phyloP scores from a whole-genome alignment of 805 yeast genomes.

The Yarrowia alimentaria region DNA sequence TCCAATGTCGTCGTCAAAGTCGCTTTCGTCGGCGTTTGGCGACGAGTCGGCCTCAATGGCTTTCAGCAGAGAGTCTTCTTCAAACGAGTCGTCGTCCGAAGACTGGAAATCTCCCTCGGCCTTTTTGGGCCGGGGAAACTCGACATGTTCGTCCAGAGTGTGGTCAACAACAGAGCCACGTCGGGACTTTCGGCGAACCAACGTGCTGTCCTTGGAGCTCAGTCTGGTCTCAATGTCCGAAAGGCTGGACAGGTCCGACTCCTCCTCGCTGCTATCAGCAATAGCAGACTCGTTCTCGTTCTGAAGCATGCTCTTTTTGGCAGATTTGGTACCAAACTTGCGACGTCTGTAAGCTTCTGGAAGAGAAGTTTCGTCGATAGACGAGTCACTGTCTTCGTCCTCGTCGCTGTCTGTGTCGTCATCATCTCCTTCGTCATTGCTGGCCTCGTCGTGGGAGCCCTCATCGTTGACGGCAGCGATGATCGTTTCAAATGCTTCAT shows the following conservation, averaged over 20 bases:
- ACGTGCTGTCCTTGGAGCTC: conserved; percentile 2
- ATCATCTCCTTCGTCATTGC: neutral
- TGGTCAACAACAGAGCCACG: conserved; percentile 25
- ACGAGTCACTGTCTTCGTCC: conserved; percentile 17
- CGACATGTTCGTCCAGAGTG: conserved; percentile 24
- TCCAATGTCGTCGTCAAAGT: conserved; percentile 31
- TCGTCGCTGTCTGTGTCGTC: conserved; percentile 7
- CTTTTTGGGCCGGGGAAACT: conserved; percentile 10
- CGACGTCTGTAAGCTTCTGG: conserved; percentile 27
- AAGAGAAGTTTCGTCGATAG: conserved; percentile 21
- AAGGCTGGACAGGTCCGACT: conserved; percentile 9
- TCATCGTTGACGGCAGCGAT: conserved; percentile 27
- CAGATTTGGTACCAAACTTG: conserved; percentile 25
- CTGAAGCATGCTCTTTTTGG: conserved; percentile 26
- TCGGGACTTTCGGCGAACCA: conserved; percentile 2
- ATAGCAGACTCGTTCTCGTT: conserved; percentile 18
- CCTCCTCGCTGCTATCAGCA: conserved; percentile 21
- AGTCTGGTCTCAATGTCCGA: conserved; percentile 15
- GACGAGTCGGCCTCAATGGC: conserved; percentile 23
- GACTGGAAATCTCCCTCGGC: conserved; percentile 9
- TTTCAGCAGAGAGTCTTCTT: conserved; percentile 1
- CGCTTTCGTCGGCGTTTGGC: conserved; percentile 11
- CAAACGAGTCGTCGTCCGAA: conserved; percentile 22
- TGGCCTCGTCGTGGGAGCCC: conserved; percentile 17
- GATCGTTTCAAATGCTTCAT: conserved; percentile 28